Evolutionary conservation across 177 flowering plant genomes (phyloP), one percentile per base, ranked within the genome.

Genomic region (Vitis hybrid): DNA sequence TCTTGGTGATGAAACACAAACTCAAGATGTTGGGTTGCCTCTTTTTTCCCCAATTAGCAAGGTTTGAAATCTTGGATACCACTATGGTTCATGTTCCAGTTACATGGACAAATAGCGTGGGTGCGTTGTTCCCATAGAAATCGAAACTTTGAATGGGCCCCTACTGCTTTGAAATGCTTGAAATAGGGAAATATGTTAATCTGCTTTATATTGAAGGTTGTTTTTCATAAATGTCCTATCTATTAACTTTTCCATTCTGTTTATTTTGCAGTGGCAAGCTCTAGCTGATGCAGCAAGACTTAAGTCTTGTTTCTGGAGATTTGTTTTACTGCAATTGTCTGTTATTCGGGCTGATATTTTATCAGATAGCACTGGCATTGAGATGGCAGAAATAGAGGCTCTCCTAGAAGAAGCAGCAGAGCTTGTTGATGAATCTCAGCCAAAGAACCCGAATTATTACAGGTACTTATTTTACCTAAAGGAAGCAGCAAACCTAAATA

Each of bases 361-460:
- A n/a, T 80, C 77, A 38, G 88, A 90, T 77, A 85, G 75, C 18
- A 53, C 24, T 62, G 90, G 84, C 59, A 69, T 70, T n/a, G 97
- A 89, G 71, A 81, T 83, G 82, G 95, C 97, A 56, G 96, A 95
- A 85, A 86, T 95, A 56, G 97, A 93, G 78, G 97, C 88, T 71
- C 75, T 86, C 50, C 59, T 95, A 69, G 96, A 92, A 84, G 99
- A 95, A 83, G 98, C 98, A 47, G 99, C 98, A 56, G 99, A 95
- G 81, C 97, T 95, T 75, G 94, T 95, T 65, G 95, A 87, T 81
- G 95, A 86, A 71, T 82, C 90, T 71, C 90, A 81, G 75, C 83
- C 81, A 14, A 92, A 88, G 80, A 86, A 95, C 73, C 95, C 99
- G 69, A 95, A 78, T 62, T 93, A 95, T 73, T 90, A 89, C 86